phyloP scores from a whole-genome alignment of 2,329 filamentous ascomycete species.

The Colletotrichum acutatum region DNA sequence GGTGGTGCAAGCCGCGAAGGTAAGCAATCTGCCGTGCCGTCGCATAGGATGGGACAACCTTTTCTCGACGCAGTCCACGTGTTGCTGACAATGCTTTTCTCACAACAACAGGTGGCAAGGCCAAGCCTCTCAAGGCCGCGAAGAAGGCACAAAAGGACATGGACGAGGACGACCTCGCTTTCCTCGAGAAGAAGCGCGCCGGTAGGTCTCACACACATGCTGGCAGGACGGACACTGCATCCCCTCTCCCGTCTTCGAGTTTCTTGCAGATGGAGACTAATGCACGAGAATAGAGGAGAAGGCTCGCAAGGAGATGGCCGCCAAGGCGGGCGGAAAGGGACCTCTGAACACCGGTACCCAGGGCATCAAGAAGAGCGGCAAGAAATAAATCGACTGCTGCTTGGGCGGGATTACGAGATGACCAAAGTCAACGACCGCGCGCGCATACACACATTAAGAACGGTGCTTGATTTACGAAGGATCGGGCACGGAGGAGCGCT shows the following conservation, averaged over 20 bases:
- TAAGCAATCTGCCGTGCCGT: slow-evolving; percentile 35
- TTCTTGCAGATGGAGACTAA: slow-evolving; percentile 3
- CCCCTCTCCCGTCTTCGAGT: not conserved
- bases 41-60: not conserved
- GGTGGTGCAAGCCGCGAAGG: slow-evolving; percentile 53
- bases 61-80: not conserved
- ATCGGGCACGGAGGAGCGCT: slow-evolving; percentile 9
- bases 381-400: slow-evolving; percentile 75
- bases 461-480: not conserved
- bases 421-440: not conserved
- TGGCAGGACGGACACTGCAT: not conserved
- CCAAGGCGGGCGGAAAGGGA: slow-evolving; percentile 87
- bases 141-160: slow-evolving; percentile 88
- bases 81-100: slow-evolving; percentile 6
- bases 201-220: slow-evolving; percentile 64
- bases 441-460: not conserved
- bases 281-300: slow-evolving; percentile 72
- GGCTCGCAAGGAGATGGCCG: slow-evolving; percentile 85
- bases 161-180: slow-evolving; percentile 88
- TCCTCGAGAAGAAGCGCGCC: slow-evolving; percentile 84
- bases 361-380: slow-evolving; percentile 98
- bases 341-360: slow-evolving; percentile 85
- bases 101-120: slow-evolving; percentile 75
- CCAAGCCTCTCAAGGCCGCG: slow-evolving; percentile 85
- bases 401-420: not conserved